Evolutionary conservation across 371 early-diverging fungal species (phyloP).

Genomic region (Apophysomyces trapeziformis): DNA sequence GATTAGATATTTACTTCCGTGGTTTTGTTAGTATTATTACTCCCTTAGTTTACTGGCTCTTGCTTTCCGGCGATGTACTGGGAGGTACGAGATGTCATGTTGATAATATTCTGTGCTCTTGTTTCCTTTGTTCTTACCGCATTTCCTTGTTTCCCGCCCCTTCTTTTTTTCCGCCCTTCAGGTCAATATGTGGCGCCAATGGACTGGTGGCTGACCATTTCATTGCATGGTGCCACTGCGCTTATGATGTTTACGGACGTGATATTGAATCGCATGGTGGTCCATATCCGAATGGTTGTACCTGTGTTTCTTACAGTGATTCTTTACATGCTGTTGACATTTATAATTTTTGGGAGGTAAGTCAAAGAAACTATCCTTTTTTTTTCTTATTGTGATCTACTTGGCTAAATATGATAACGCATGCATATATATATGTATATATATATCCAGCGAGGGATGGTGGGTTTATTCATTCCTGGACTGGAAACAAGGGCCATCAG

Average conservation of each 20-base stretch:
- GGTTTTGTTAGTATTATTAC: slow-evolving; percentile 46
- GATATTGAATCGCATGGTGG: slow-evolving; percentile 52
- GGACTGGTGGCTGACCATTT: slow-evolving; percentile 45
- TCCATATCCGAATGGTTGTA: slow-evolving; percentile 44
- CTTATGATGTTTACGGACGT: slow-evolving; percentile 55
- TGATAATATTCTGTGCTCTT: not conserved
- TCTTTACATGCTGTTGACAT: slow-evolving; percentile 56
- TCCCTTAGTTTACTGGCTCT: slow-evolving; percentile 64
- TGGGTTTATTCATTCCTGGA: slow-evolving; percentile 63
- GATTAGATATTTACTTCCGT: not conserved
- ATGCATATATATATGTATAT: not conserved
- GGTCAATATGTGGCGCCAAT: not conserved
- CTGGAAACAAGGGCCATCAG: slow-evolving; percentile 51
- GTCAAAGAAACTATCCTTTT: slow-evolving; percentile 3
- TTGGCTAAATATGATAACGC: not conserved
- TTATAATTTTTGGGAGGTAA: slow-evolving; percentile 48
- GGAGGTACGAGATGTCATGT: no score
- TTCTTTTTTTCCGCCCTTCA: no score
- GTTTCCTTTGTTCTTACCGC: not conserved
- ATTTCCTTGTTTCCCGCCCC: no score
- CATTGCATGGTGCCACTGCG: slow-evolving; percentile 60
- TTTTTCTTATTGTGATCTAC: not conserved
- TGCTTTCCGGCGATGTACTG: slow-evolving; percentile 13
- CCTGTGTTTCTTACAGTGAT: slow-evolving; percentile 44
- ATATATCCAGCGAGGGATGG: slow-evolving; percentile 21